Conservation (phyloP, 73 alveolate species). For the Uronychia binucleata region DNA sequence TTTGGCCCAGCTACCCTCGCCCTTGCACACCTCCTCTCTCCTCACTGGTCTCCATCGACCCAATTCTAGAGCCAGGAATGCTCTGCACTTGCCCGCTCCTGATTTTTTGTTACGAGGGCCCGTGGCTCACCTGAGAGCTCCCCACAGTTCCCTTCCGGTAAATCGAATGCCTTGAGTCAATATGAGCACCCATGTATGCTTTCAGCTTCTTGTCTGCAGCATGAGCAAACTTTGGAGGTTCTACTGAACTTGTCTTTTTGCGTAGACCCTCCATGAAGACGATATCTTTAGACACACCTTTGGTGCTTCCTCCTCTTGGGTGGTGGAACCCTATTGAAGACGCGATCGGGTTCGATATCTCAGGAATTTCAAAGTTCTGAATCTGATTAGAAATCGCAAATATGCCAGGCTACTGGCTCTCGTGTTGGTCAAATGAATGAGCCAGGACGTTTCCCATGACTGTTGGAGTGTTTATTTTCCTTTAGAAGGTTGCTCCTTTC, state of each 20-base stretch:
- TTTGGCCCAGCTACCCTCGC: too few species aligned
- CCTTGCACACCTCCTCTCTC: too few species aligned
- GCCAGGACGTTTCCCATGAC: neutral
- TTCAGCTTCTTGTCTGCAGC: neutral
- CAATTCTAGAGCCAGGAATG: neutral
- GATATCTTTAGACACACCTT: neutral
- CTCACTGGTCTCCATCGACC: neutral
- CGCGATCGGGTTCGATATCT: too few species aligned
- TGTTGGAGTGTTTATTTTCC: slow-evolving; percentile 10
- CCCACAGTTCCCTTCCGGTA: neutral
- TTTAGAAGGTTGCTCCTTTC: neutral
- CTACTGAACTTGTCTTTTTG: neutral
- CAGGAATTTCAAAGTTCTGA: too few species aligned
- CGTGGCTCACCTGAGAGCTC: neutral
- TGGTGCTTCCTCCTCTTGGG: neutral
- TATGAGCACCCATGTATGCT: neutral
- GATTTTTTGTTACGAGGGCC: neutral
- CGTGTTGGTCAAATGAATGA: neutral
- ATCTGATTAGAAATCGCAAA: too few species aligned
- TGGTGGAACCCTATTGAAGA: too few species aligned
- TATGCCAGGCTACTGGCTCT: too few species aligned
- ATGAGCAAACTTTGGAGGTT: neutral
- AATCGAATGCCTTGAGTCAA: neutral
- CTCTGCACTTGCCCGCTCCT: neutral
- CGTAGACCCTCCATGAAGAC: neutral